phyloP scores from a whole-genome alignment of 2,329 filamentous ascomycete genomes.

The Neonectria neomacrospora region DNA sequence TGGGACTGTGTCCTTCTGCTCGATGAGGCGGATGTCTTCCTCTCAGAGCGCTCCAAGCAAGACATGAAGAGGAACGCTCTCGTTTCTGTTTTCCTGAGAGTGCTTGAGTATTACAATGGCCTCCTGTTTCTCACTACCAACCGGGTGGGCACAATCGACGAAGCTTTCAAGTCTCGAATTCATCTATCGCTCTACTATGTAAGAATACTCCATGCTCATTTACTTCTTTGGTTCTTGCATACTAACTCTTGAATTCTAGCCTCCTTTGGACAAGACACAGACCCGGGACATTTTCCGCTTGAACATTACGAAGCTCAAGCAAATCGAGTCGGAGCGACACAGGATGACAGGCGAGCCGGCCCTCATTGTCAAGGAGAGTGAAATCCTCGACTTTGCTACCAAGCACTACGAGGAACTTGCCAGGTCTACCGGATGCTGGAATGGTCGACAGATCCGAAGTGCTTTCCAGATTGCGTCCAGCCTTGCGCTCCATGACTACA shows the following conservation, averaged over 20 bases:
- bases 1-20: conserved; percentile 54
- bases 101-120: conserved; percentile 60
- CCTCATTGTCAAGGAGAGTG: conserved; percentile 48
- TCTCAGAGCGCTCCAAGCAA: conserved; percentile 44
- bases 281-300: conserved; percentile 55
- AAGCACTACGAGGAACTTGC: conserved; percentile 48
- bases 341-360: conserved; percentile 50
- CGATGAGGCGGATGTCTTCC: conserved; percentile 53
- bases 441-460: conserved; percentile 53
- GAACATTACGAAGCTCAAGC: conserved; percentile 52
- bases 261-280: conserved; percentile 51
- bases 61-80: conserved; percentile 52
- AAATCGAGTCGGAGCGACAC: conserved; percentile 51
- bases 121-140: conserved; percentile 64
- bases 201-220: conserved; percentile 10
- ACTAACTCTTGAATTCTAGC: conserved; percentile 32
- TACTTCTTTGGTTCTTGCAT: not conserved
- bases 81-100: conserved; percentile 57
- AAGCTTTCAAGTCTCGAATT: conserved; percentile 61
- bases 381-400: conserved; percentile 51
- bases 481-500: conserved; percentile 52
- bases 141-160: conserved; percentile 59
- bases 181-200: conserved; percentile 57
- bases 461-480: conserved; percentile 52
- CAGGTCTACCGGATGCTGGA: conserved; percentile 47